phyloP scores from a whole-genome alignment of 495 filamentous ascomycete genomes.

The Platismatia glauca region DNA sequence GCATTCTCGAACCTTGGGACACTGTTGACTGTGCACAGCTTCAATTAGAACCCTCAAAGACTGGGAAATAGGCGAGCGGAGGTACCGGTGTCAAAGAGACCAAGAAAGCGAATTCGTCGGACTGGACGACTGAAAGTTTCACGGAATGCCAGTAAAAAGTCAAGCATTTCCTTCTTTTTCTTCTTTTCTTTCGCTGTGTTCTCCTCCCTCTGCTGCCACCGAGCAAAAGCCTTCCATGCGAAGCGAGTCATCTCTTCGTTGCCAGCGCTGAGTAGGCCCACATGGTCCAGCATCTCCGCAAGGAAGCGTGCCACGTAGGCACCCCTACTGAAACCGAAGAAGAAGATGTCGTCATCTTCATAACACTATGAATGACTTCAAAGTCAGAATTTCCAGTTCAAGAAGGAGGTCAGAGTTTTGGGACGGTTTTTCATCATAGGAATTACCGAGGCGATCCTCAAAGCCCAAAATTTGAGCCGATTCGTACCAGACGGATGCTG shows the following conservation, averaged over 20 bases:
- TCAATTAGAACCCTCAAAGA: not conserved
- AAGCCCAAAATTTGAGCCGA: not conserved
- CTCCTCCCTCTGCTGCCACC: constrained; percentile 66
- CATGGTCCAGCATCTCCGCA: constrained; percentile 78
- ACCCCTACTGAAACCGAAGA: constrained; percentile 80
- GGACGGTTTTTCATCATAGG: not conserved
- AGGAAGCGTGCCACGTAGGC: constrained; percentile 83
- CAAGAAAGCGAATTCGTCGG: constrained; percentile 59
- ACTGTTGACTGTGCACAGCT: constrained; percentile 56
- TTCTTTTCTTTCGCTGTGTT: constrained; percentile 46
- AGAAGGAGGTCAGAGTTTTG: not conserved
- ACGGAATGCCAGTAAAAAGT: constrained; percentile 73
- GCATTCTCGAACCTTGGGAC: constrained; percentile 76
- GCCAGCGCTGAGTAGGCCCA: constrained; percentile 70
- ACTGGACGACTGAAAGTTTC: constrained; percentile 78
- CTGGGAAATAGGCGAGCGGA: not conserved
- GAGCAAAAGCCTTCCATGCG: constrained; percentile 81
- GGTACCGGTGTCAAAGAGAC: constrained; percentile 53
- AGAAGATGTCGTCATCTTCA: constrained; percentile 66
- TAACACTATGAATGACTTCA: constrained; percentile 44
- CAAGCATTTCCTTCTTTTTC: constrained; percentile 58
- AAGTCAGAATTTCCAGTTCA: not conserved
- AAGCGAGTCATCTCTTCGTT: constrained; percentile 82
- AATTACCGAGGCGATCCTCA: not conserved
- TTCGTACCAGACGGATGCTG: not conserved